phyloP scores from a whole-genome alignment of 176 grass and related monocot species.

The Saccharum officinarum region DNA sequence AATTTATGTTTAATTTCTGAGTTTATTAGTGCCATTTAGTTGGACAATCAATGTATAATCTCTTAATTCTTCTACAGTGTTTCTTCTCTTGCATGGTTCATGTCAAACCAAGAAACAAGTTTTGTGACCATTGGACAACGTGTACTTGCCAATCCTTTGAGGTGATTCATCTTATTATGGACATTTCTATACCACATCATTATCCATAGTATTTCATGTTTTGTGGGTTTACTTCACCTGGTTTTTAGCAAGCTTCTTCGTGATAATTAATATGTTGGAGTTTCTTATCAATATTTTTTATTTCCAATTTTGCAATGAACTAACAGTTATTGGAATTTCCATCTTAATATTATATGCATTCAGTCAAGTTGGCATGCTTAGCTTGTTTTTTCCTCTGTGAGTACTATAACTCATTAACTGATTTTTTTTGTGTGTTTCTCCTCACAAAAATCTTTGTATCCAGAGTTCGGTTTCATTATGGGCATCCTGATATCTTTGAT shows the following conservation, averaged over 20 bases:
- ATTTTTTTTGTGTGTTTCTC: not conserved
- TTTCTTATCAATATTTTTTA: not conserved
- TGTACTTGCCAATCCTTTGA: constrained; percentile 94
- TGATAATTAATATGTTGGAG: not conserved
- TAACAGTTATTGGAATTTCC: not conserved
- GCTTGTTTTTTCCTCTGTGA: not conserved
- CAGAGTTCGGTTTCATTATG: constrained; percentile 96
- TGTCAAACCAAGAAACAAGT: constrained; percentile 99
- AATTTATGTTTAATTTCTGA: constrained; percentile 15
- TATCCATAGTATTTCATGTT: not conserved
- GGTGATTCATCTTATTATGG: constrained; percentile 51
- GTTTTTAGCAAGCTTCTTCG: not conserved
- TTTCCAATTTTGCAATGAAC: constrained; percentile 6
- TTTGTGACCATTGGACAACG: constrained; percentile 99
- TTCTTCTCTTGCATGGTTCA: constrained; percentile 99
- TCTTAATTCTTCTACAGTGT: constrained; percentile 65
- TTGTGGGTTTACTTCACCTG: not conserved
- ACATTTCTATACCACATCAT: constrained; percentile 14
- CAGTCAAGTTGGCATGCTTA: constrained; percentile 19
- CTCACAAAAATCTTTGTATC: not conserved
- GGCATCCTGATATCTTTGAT: constrained; percentile 97
- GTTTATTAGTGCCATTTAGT: not conserved
- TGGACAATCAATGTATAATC: constrained; percentile 14
- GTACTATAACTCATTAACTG: not conserved
- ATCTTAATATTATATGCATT: constrained; percentile 10